Evolutionary conservation across 2,329 filamentous ascomycete species (phyloP).

Genomic region (Clonostachys sp.): DNA sequence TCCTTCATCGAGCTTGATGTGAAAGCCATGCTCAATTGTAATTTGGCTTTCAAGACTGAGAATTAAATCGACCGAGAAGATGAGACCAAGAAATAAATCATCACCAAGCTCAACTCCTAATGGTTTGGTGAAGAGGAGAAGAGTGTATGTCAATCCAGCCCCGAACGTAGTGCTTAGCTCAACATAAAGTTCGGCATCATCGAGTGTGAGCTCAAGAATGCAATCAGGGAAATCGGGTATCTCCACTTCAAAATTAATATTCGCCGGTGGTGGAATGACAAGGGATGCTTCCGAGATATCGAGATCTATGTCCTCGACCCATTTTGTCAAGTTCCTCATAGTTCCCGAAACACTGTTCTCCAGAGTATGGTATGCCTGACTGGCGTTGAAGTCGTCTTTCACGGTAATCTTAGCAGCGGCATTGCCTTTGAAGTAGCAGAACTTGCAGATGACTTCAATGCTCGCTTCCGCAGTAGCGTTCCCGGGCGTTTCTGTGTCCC

Average conservation of each 20-base stretch:
- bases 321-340: constrained; percentile 13
- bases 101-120: constrained; percentile 32
- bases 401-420: constrained; percentile 36
- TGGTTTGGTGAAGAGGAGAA: constrained; percentile 43
- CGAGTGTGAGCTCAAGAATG: constrained; percentile 39
- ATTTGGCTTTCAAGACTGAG: constrained; percentile 39
- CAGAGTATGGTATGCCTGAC: constrained; percentile 22
- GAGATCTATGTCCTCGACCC: constrained; percentile 27
- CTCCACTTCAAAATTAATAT: background rate
- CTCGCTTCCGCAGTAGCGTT: background rate
- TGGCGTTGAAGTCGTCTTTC: constrained; percentile 31
- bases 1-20: constrained; percentile 47
- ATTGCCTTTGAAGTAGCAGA: constrained; percentile 44
- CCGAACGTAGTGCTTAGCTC: constrained; percentile 35
- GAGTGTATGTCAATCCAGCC: constrained; percentile 34
- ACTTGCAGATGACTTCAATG: constrained; percentile 38
- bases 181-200: constrained; percentile 47
- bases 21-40: constrained; percentile 48
- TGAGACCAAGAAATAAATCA: constrained; percentile 36
- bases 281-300: constrained; percentile 26
- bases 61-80: constrained; percentile 47
- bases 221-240: constrained; percentile 33
- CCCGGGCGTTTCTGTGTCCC: background rate
- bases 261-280: background rate
- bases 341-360: constrained; percentile 13